A percentile compares a stretch with the other conserved stretches of the same genome.
phyloP scores from a whole-genome alignment of 805 yeast genomes.

The Hanseniaspora lachancei region DNA sequence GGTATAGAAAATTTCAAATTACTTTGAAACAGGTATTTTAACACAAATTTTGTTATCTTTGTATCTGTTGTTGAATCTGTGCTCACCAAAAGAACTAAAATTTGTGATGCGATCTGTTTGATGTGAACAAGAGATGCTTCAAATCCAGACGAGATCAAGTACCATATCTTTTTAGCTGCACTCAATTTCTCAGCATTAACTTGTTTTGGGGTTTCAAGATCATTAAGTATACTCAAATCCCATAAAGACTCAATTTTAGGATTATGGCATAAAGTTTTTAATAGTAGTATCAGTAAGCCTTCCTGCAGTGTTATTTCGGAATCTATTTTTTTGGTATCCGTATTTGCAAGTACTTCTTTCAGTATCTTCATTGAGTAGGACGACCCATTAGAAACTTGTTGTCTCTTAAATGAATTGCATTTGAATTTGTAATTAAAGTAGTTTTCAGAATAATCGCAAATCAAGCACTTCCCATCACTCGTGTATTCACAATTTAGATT shows the following conservation, averaged over 20 bases:
- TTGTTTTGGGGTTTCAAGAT: not conserved
- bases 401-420: not conserved
- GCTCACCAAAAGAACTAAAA: not conserved
- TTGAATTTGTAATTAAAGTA: not conserved
- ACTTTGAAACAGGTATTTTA: not conserved
- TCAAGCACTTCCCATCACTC: not conserved
- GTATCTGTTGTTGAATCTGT: not conserved
- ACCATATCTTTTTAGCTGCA: not conserved
- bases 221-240: not conserved
- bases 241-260: not conserved
- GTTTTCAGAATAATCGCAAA: conserved; percentile 11
- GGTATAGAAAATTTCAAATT: not conserved
- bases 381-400: not conserved
- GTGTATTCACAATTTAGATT: conserved; percentile 8
- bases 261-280: conserved; percentile 1
- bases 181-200: not conserved
- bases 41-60: not conserved
- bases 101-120: conserved; percentile 4
- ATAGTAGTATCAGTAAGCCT: not conserved
- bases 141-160: not conserved
- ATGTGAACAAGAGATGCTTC: conserved; percentile 5
- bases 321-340: not conserved
- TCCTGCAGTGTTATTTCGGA: not conserved
- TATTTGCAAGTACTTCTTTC: not conserved
- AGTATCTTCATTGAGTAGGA: not conserved